Evolutionary conservation across 1,139 yeast genomes (phyloP).

Genomic region (Kodamaea sp.): DNA sequence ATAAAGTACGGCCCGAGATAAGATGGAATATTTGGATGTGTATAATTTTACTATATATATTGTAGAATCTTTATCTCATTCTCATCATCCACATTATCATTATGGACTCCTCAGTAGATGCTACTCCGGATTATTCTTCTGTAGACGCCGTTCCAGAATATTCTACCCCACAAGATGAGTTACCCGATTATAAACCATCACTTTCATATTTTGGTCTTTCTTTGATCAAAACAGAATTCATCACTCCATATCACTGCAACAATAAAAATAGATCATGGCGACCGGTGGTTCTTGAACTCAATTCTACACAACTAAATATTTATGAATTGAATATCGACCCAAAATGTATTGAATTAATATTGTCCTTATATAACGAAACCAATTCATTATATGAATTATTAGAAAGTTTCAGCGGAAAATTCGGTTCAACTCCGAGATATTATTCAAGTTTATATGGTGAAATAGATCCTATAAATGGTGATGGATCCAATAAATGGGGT

Average conservation of each 20-base stretch:
- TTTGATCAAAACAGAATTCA: constrained; percentile 35
- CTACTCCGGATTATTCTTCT: background rate
- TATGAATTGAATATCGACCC: constrained; percentile 30
- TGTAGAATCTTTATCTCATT: too few species aligned
- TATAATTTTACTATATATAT: too few species aligned
- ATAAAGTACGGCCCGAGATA: too few species aligned
- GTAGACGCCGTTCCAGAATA: constrained; percentile 17
- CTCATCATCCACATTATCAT: too few species aligned
- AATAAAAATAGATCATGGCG: constrained; percentile 37
- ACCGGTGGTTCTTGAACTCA: constrained; percentile 49
- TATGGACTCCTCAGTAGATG: too few species aligned
- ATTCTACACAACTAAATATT: constrained; percentile 54
- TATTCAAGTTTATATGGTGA: too few species aligned
- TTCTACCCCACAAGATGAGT: constrained; percentile 20
- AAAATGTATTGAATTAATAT: constrained; percentile 23
- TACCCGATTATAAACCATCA: constrained; percentile 35
- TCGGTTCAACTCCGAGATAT: background rate
- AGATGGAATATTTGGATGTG: too few species aligned
- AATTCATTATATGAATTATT: constrained; percentile 24
- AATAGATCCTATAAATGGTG: too few species aligned
- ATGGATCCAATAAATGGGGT: too few species aligned
- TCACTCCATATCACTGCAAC: constrained; percentile 36
- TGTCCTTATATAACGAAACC: constrained; percentile 28
- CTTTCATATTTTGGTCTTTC: constrained; percentile 33
- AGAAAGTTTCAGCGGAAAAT: constrained; percentile 14